These are phyloP conservation scores for Periconia sp. DNA, from an alignment of 2,329 filamentous ascomycete genomes.

Conservation along the genomic window DNA sequence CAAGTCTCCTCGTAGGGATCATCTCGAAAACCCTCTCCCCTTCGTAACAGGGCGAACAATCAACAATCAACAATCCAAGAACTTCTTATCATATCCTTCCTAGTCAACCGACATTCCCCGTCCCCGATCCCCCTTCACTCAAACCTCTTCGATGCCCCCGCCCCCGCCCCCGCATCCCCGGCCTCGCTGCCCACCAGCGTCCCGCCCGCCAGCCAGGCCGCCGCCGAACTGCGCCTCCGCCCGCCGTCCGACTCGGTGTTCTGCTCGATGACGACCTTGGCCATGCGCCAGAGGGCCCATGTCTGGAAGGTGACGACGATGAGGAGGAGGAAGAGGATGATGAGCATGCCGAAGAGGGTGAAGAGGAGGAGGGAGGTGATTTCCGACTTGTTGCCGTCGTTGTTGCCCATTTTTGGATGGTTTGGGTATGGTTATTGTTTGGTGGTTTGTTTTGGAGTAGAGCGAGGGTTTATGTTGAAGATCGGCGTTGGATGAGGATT, in stretches of 20 bases:
- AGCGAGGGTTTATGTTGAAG: neutral
- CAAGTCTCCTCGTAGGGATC: no score
- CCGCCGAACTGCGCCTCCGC: neutral
- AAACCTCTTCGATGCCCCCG: conserved; percentile 10
- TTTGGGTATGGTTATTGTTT: neutral
- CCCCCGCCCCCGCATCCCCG: conserved; percentile 5
- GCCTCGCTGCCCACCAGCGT: conserved; percentile 13
- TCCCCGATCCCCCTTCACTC: neutral
- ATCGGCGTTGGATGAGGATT: neutral
- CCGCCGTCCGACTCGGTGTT: conserved; percentile 13
- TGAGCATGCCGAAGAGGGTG: conserved; percentile 30
- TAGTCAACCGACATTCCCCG: neutral
- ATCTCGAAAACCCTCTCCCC: no score
- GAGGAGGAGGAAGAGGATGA: conserved; percentile 29
- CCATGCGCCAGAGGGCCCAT: conserved; percentile 32
- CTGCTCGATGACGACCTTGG: conserved; percentile 23
- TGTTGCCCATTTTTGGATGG: conserved; percentile 7
- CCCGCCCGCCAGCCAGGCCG: conserved; percentile 6
- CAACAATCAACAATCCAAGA: no score
- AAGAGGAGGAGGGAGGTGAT: conserved; percentile 30
- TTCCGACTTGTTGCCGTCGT: conserved; percentile 11
- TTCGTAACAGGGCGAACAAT: no score
- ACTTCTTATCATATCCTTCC: neutral
- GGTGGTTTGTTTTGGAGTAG: neutral
- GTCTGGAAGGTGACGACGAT: conserved; percentile 25